These are phyloP conservation scores for Bifiguratus adelaidae DNA, from an alignment of 192 early-diverging fungal species.

Conservation along the genomic window DNA sequence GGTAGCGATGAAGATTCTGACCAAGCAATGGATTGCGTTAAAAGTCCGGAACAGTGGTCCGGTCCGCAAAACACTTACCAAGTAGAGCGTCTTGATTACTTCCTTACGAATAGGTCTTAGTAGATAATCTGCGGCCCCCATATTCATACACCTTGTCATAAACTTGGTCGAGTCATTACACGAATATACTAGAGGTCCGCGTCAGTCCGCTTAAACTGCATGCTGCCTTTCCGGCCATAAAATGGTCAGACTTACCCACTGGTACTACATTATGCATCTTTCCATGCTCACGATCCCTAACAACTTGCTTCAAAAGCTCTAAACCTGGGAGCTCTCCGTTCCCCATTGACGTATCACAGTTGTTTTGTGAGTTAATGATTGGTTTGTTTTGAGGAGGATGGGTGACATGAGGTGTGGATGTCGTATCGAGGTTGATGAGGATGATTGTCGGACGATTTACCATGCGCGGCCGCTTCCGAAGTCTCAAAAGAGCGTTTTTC, in stretches of 20 bases:
- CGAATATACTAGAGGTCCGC: slow-evolving; percentile 17
- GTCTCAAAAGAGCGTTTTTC: too few relatives aligned
- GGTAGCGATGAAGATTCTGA: slow-evolving; percentile 20
- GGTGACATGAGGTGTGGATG: too few relatives aligned
- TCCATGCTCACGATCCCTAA: not conserved
- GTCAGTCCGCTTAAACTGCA: not conserved
- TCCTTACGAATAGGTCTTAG: slow-evolving; percentile 38
- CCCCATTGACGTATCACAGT: not conserved
- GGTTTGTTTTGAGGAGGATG: too few relatives aligned
- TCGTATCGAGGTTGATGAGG: slow-evolving; percentile 1
- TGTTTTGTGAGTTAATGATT: not conserved
- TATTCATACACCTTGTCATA: slow-evolving; percentile 32
- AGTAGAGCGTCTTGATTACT: slow-evolving; percentile 35
- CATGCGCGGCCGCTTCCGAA: not conserved
- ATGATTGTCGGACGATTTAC: not conserved
- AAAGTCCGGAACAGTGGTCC: not conserved
- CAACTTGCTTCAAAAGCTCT: not conserved
- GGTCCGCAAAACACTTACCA: slow-evolving; percentile 31
- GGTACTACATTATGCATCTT: not conserved
- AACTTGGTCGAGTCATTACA: slow-evolving; percentile 19
- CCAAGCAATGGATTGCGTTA: not conserved
- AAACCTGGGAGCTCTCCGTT: not conserved
- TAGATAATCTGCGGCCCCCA: slow-evolving; percentile 42
- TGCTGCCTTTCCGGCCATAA: not conserved
- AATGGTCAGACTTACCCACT: not conserved